These are phyloP conservation scores for Beauveria varroae DNA, from an alignment of 2,329 filamentous ascomycete species.

Conservation along the genomic window DNA sequence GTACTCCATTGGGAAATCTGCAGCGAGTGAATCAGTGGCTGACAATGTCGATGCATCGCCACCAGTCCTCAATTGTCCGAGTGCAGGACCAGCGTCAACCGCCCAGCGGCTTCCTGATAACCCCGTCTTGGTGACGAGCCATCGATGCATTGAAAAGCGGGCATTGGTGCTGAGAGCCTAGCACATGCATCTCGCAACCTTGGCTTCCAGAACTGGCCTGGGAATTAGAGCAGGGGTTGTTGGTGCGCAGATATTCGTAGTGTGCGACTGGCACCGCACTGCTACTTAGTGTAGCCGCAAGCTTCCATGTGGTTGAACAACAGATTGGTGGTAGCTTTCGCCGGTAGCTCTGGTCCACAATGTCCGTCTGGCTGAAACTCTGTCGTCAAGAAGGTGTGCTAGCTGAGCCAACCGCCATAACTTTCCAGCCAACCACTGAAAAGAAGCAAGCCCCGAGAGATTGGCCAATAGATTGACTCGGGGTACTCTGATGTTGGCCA, in stretches of 20 bases:
- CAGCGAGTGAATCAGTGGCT: not conserved
- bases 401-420: not conserved
- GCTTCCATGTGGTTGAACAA: constrained; percentile 5
- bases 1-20: not conserved
- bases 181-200: constrained; percentile 2
- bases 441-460: not conserved
- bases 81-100: not conserved
- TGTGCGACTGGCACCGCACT: not conserved
- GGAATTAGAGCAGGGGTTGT: not conserved
- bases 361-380: constrained; percentile 5
- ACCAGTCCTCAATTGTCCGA: not conserved
- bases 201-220: not conserved
- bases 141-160: not conserved
- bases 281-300: not conserved
- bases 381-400: not conserved
- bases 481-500: not conserved
- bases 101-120: too few relatives aligned
- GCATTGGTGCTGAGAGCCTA: not conserved
- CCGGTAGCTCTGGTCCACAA: not conserved
- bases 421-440: not conserved
- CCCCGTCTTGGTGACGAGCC: too few relatives aligned
- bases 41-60: not conserved
- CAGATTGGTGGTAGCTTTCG: not conserved
- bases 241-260: not conserved
- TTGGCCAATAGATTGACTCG: not conserved